Conservation (phyloP, 202 grass and related monocot genomes). For the Dendrocalamus latiflorus region DNA sequence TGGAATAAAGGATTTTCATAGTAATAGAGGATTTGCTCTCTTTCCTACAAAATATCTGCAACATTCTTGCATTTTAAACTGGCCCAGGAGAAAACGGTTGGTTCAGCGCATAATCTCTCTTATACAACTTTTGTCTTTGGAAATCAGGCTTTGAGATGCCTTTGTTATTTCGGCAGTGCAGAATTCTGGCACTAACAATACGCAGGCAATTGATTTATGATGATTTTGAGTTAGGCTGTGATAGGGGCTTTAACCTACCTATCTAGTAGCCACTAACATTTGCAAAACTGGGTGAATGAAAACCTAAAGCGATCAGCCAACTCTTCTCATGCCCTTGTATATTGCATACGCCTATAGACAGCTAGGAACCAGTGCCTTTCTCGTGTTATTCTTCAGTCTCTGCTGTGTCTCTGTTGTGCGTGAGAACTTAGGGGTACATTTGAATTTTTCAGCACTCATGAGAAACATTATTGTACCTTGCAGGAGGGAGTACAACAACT, state of each 20-base stretch:
- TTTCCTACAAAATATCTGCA: neutral
- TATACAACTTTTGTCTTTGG: neutral
- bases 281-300: neutral
- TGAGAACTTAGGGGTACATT: neutral
- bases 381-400: neutral
- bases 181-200: too few species aligned
- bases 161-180: neutral
- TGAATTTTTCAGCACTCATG: neutral
- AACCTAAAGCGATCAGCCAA: neutral
- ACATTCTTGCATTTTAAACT: neutral
- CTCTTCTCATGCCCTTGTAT: neutral
- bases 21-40: neutral
- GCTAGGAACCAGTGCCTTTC: neutral
- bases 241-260: neutral
- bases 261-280: neutral
- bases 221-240: neutral
- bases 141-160: neutral
- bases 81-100: neutral
- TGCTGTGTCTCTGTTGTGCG: too few species aligned
- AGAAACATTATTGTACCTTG: constrained; percentile 18
- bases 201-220: neutral
- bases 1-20: neutral
- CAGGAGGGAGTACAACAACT: constrained; percentile 90
- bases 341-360: neutral
- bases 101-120: neutral